phyloP scores from a whole-genome alignment of 169 alveolate genomes.

The Cyclospora cayetanensis region DNA sequence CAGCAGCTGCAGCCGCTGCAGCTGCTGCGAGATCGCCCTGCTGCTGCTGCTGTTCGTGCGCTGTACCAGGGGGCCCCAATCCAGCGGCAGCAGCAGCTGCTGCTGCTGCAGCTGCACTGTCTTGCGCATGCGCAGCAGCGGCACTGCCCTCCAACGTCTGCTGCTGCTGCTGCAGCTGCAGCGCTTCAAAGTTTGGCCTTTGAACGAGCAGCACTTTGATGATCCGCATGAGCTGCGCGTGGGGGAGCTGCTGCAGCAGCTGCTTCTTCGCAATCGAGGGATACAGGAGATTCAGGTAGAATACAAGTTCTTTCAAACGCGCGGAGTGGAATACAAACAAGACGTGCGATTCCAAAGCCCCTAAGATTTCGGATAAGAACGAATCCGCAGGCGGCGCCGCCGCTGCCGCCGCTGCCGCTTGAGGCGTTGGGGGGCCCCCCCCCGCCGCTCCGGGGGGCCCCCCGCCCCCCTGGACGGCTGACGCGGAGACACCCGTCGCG shows the following conservation, averaged over 20 bases:
- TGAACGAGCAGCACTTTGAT: slow-evolving; percentile 7
- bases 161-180: slow-evolving; percentile 26
- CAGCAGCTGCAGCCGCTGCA: slow-evolving; percentile 1
- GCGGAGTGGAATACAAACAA: not conserved
- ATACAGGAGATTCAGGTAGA: not conserved
- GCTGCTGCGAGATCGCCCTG: not conserved
- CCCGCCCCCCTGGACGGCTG: not conserved
- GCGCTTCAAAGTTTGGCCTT: not conserved
- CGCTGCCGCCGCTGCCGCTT: too few species aligned
- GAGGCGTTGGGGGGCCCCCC: too few species aligned
- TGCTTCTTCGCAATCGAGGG: slow-evolving; percentile 11
- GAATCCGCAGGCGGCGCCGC: not conserved
- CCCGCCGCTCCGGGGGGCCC: not conserved
- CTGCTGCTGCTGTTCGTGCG: slow-evolving; percentile 19
- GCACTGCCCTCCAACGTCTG: not conserved
- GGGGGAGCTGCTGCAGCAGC: slow-evolving; percentile 11
- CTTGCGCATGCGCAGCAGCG: too few species aligned
- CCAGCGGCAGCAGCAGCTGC: slow-evolving; percentile 14
- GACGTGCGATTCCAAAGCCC: not conserved
- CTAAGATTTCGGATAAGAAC: not conserved
- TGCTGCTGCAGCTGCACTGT: slow-evolving; percentile 13
- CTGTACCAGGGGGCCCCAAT: not conserved
- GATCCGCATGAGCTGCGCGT: not conserved
- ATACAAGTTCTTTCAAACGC: not conserved
- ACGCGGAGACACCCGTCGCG: not conserved